A percentile compares a stretch with the other conserved stretches of the same genome.
Evolutionary conservation across 2,329 filamentous ascomycete genomes (phyloP).

Genomic region (Colletotrichum musae): DNA sequence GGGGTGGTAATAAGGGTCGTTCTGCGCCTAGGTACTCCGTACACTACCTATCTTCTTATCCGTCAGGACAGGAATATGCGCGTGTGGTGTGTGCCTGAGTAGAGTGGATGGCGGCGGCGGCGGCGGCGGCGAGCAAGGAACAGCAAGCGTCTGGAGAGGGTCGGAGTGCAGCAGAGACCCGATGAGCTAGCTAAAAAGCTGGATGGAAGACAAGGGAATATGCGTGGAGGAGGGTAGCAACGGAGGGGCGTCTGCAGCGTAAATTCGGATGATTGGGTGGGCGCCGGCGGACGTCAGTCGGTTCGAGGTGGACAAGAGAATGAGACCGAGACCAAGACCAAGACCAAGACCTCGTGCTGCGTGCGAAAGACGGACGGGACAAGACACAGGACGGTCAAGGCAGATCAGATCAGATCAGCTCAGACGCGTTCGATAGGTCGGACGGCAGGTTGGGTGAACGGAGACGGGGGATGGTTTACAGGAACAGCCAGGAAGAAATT

Average conservation of each 20-base stretch:
- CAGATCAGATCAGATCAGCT: slow-evolving; percentile 12
- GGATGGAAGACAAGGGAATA: slow-evolving; percentile 33
- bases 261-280: slow-evolving; percentile 39
- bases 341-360: slow-evolving; percentile 12
- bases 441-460: background rate
- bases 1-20: slow-evolving; percentile 32
- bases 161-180: slow-evolving; percentile 29
- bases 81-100: slow-evolving; percentile 1
- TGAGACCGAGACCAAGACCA: slow-evolving; percentile 24
- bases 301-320: slow-evolving; percentile 19
- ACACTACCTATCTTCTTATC: slow-evolving; percentile 22
- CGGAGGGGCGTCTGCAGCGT: slow-evolving; percentile 32
- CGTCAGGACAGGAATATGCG: background rate
- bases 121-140: slow-evolving; percentile 26
- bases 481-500: slow-evolving; percentile 5
- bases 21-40: background rate
- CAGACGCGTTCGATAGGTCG: background rate
- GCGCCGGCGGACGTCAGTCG: slow-evolving; percentile 31
- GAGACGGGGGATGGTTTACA: slow-evolving; percentile 4
- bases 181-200: slow-evolving; percentile 22
- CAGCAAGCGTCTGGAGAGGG: slow-evolving; percentile 27
- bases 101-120: slow-evolving; percentile 3
- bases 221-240: slow-evolving; percentile 33
- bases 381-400: slow-evolving; percentile 24
- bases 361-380: slow-evolving; percentile 13